These are phyloP conservation scores for Chrysoporthe cubensis DNA, from an alignment of 2,329 filamentous ascomycete genomes.

Conservation along the genomic window DNA sequence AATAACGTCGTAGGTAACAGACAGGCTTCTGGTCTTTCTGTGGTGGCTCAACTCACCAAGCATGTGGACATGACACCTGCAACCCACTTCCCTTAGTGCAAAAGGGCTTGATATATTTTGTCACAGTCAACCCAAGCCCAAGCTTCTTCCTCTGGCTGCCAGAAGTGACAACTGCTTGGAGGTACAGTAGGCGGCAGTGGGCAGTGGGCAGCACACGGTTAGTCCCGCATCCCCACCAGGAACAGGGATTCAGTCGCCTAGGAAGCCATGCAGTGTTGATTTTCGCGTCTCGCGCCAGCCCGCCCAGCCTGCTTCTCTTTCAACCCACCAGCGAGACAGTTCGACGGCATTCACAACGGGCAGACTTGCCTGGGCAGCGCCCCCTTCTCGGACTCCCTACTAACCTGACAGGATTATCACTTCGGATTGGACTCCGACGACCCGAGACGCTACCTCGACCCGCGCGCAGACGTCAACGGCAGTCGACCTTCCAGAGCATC, in stretches of 20 bases:
- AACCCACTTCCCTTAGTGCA: too few species aligned
- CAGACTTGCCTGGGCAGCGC: constrained; percentile 20
- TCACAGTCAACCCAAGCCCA: too few species aligned
- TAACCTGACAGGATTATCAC: constrained; percentile 15
- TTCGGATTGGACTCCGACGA: not conserved
- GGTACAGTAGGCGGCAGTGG: too few species aligned
- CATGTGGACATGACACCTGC: too few species aligned
- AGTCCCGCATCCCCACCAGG: constrained; percentile 19
- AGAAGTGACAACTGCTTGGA: not conserved
- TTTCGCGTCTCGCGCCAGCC: constrained; percentile 8
- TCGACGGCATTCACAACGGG: constrained; percentile 11
- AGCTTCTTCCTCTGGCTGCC: too few species aligned
- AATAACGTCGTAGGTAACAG: too few species aligned
- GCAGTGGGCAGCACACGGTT: constrained; percentile 3
- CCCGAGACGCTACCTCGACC: not conserved
- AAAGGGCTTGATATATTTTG: too few species aligned
- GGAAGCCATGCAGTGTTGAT: constrained; percentile 26
- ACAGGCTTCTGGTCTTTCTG: too few species aligned
- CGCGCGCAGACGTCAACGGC: not conserved
- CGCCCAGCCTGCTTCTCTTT: constrained; percentile 8
- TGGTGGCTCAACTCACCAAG: too few species aligned
- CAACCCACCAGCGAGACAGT: constrained; percentile 4
- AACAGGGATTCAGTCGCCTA: constrained; percentile 24
- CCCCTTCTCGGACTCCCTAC: not conserved
- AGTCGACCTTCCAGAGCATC: not conserved